A percentile compares a stretch with the other conserved stretches of the same genome.
These are phyloP conservation scores for Cladosporium sp. DNA, from an alignment of 2,329 filamentous ascomycete genomes.

Conservation along the genomic window DNA sequence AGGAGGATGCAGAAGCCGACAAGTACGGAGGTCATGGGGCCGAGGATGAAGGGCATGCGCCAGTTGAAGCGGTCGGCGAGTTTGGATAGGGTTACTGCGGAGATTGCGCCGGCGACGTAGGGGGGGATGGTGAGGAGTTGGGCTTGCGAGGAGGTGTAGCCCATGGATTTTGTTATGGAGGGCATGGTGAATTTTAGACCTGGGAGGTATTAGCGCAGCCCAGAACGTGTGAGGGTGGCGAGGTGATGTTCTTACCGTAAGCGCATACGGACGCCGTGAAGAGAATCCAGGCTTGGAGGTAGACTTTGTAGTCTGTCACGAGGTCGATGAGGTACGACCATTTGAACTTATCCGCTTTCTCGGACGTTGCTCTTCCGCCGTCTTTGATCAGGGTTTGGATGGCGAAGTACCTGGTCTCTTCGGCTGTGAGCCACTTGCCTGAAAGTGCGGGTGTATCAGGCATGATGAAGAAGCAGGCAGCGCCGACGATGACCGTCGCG, in stretches of 20 bases:
- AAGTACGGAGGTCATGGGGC: conserved; percentile 17
- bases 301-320: conserved; percentile 22
- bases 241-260: conserved; percentile 22
- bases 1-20: conserved; percentile 21
- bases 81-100: conserved; percentile 38
- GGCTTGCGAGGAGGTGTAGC: conserved; percentile 17
- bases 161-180: conserved; percentile 54
- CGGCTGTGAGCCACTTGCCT: conserved; percentile 24
- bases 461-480: conserved; percentile 54
- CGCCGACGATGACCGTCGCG: conserved; percentile 49
- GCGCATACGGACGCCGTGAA: conserved; percentile 20
- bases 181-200: conserved; percentile 38
- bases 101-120: conserved; percentile 30
- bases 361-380: conserved; percentile 14
- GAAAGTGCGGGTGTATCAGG: conserved; percentile 35
- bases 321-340: conserved; percentile 22
- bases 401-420: conserved; percentile 18
- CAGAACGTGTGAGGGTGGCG: background rate
- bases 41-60: conserved; percentile 55
- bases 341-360: conserved; percentile 22
- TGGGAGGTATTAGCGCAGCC: background rate
- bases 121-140: conserved; percentile 28
- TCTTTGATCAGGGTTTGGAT: conserved; percentile 21
- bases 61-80: conserved; percentile 53
- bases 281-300: conserved; percentile 21